Base-by-base conservation (phyloP, 768 basidiomycete genomes). In the Postia placenta region DNA sequence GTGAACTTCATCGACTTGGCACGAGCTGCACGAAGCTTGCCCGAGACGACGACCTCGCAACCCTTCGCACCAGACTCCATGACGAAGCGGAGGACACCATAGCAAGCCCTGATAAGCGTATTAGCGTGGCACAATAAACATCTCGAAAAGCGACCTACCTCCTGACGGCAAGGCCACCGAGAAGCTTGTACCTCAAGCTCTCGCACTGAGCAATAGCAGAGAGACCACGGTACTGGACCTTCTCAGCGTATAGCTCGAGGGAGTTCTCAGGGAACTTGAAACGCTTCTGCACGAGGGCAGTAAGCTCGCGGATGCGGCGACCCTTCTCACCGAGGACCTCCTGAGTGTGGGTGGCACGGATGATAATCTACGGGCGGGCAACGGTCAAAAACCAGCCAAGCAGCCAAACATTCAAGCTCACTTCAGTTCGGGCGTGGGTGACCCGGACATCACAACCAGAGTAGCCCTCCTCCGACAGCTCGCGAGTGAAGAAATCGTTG, bases 1-100 rank as follows among this genome's bases (percentile, higher is more conserved):
- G 94, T 97, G 76, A 99, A 98, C 74, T 99, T 99, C 96, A 99
- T 99, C 17, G 92, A 90, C 75, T 99, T 99, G 64, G 96, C 96
- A 80, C 95, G 93, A 57, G 96, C 96, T 57, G 95, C 96, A 67
- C 96, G 92, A 66, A 99, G 92, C 73, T 99, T 99, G 67, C 96
- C 96, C 56, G 95, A 98, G 56, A 99, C 94, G 65, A 98, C 92
- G 56, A 99, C 96, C 72, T 99, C 96, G 66, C 94, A 97, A 70
- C 96, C 96, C 76, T 99, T 99, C 59, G 96, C 96, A 60, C 91
- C 91, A 51, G 95, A 97, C 75, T 99, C 96, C 96, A 99, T 99
- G 61, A 99, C 93, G 77, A 97, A 99, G 65, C 96, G 92, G 65
- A 99, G 92, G 63, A 99, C 96, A 86, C 96, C 96, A 69, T 98